Evolutionary conservation across 768 basidiomycete genomes (phyloP).

Genomic region (Lentinus brumalis): DNA sequence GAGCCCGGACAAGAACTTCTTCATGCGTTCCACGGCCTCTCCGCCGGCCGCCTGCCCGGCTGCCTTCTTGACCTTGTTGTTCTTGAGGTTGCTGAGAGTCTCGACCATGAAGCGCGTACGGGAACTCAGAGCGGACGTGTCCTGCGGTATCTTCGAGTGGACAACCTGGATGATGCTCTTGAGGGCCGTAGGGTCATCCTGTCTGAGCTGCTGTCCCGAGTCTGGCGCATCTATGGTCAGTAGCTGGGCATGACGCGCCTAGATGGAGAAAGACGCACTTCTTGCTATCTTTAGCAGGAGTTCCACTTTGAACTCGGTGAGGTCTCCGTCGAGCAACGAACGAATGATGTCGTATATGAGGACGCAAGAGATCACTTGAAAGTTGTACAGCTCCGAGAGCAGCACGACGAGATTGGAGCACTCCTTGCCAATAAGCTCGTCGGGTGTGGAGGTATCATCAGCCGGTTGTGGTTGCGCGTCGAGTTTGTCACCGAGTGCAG

Average conservation of each 20-base stretch:
- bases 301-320: constrained; percentile 84
- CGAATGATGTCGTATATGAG: constrained; percentile 92
- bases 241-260: not conserved
- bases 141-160: constrained; percentile 63
- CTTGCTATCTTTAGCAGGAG: constrained; percentile 81
- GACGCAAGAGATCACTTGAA: constrained; percentile 86
- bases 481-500: constrained; percentile 22
- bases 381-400: constrained; percentile 92
- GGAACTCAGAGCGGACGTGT: constrained; percentile 64
- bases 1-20: constrained; percentile 79
- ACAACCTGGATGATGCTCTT: constrained; percentile 90
- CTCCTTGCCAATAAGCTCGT: constrained; percentile 71
- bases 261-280: constrained; percentile 44
- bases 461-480: not conserved
- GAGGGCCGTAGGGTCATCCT: constrained; percentile 89
- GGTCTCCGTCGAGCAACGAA: constrained; percentile 59
- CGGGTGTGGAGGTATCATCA: constrained; percentile 8
- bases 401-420: constrained; percentile 86
- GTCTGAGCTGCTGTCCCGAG: constrained; percentile 88
- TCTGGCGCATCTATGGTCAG: constrained; percentile 43
- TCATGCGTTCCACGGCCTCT: constrained; percentile 83
- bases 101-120: constrained; percentile 96
- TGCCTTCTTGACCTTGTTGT: constrained; percentile 77
- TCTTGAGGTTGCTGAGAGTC: constrained; percentile 88
- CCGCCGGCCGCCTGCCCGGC: constrained; percentile 68